phyloP scores from a whole-genome alignment of 179 eudicot species.

The Patellifolia procumbens region DNA sequence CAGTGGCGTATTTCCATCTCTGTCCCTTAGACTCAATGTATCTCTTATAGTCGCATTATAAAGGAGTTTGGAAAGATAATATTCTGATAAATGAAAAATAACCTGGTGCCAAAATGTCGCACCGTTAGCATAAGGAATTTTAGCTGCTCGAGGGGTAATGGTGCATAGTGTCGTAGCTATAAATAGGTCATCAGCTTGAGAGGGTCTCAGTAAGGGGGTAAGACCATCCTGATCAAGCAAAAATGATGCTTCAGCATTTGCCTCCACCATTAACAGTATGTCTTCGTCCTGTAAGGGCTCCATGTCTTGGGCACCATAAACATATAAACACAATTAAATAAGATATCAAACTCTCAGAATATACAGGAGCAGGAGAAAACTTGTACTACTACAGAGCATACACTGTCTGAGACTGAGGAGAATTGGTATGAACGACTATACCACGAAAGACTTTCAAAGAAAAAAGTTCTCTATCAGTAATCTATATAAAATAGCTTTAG shows the following conservation, averaged over 20 bases:
- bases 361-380: too few relatives aligned
- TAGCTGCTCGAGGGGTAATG: background rate
- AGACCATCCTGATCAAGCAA: background rate
- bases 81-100: background rate
- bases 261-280: background rate
- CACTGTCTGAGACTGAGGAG: too few relatives aligned
- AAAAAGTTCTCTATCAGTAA: too few relatives aligned
- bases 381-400: too few relatives aligned
- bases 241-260: background rate
- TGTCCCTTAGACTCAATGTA: background rate
- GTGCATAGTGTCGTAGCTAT: background rate
- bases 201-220: conserved; percentile 11
- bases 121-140: background rate
- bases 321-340: too few relatives aligned
- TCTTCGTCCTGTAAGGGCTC: background rate
- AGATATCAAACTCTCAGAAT: too few relatives aligned
- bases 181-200: background rate
- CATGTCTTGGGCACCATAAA: background rate
- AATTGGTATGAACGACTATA: too few relatives aligned
- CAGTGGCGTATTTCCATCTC: conserved; percentile 19
- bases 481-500: too few relatives aligned
- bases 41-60: background rate
- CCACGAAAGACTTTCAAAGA: too few relatives aligned
- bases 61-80: background rate
- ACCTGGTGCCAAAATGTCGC: conserved; percentile 8